Evolutionary conservation across 1,139 yeast species (phyloP).

Genomic region (Pichia sp.): DNA sequence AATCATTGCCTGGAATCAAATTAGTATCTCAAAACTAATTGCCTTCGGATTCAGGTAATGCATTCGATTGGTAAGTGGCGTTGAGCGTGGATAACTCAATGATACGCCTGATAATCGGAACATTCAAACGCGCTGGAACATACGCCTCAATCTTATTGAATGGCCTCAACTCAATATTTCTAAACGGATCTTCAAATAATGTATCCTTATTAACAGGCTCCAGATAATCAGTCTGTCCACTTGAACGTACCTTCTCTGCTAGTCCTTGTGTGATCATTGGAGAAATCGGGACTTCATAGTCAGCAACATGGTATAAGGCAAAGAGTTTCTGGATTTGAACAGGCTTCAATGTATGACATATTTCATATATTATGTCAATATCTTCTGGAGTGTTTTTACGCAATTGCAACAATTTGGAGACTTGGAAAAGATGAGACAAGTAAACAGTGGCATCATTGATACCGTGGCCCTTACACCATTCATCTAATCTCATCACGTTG

Average conservation of each 20-base stretch:
- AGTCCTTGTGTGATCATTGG: conserved; percentile 78
- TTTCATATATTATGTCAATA: conserved; percentile 87
- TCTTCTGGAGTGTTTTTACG: conserved; percentile 88
- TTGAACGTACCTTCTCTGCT: conserved; percentile 75
- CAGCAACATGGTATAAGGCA: conserved; percentile 86
- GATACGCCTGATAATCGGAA: conserved; percentile 83
- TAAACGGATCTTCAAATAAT: conserved; percentile 83
- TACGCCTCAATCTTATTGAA: conserved; percentile 90
- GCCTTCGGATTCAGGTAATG: conserved; percentile 8
- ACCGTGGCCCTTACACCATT: conserved; percentile 97
- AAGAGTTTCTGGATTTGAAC: conserved; percentile 90
- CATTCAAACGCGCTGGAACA: conserved; percentile 91
- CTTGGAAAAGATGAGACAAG: conserved; percentile 85
- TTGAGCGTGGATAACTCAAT: conserved; percentile 86
- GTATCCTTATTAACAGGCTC: conserved; percentile 71
- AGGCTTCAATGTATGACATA: conserved; percentile 91
- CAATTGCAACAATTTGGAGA: conserved; percentile 88
- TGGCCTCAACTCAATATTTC: conserved; percentile 78
- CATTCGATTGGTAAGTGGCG: conserved; percentile 38
- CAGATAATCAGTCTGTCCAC: conserved; percentile 61
- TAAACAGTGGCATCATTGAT: conserved; percentile 87
- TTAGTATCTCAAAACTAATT: not conserved
- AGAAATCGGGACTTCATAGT: conserved; percentile 91
- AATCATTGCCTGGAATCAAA: not conserved
- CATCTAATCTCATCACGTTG: conserved; percentile 93